Percentiles rank a stretch among this genome's conserved stretches.
These are phyloP conservation scores for Aspergillus arachidicola DNA, from an alignment of 2,329 filamentous ascomycete species.

Conservation along the genomic window DNA sequence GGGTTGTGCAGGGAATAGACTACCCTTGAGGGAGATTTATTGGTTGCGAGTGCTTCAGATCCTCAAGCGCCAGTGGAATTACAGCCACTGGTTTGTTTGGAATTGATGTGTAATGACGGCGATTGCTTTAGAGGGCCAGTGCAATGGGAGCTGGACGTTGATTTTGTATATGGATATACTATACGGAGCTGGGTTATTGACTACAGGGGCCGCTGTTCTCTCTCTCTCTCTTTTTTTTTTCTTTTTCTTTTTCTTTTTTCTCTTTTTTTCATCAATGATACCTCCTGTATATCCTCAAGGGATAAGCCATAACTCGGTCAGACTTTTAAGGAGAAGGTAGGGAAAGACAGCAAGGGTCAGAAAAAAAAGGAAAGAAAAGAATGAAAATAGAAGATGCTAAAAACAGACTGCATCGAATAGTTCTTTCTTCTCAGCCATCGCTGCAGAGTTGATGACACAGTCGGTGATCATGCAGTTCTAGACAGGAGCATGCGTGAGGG, in stretches of 20 bases:
- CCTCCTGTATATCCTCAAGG: background rate
- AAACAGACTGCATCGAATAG: background rate
- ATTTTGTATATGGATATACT: background rate
- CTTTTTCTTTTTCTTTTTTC: background rate
- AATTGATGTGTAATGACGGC: slow-evolving; percentile 5
- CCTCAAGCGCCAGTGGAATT: background rate
- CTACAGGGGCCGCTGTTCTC: background rate
- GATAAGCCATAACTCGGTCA: background rate
- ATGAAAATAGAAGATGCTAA: background rate
- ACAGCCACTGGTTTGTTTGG: background rate
- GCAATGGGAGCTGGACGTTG: background rate
- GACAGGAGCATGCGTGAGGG: background rate
- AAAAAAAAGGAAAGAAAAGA: background rate
- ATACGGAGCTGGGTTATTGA: background rate
- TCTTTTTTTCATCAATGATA: background rate
- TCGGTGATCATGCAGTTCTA: background rate
- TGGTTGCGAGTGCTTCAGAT: background rate
- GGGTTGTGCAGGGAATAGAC: background rate
- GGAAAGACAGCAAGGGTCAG: background rate
- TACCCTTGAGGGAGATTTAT: slow-evolving; percentile 1
- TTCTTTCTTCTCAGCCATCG: background rate
- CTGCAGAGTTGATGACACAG: background rate
- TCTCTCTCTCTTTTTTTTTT: background rate
- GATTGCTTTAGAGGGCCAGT: slow-evolving; percentile 3
- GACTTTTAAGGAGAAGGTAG: background rate